These are phyloP conservation scores for Botryotinia globosa DNA, from an alignment of 2,329 filamentous ascomycete species.

Conservation along the genomic window DNA sequence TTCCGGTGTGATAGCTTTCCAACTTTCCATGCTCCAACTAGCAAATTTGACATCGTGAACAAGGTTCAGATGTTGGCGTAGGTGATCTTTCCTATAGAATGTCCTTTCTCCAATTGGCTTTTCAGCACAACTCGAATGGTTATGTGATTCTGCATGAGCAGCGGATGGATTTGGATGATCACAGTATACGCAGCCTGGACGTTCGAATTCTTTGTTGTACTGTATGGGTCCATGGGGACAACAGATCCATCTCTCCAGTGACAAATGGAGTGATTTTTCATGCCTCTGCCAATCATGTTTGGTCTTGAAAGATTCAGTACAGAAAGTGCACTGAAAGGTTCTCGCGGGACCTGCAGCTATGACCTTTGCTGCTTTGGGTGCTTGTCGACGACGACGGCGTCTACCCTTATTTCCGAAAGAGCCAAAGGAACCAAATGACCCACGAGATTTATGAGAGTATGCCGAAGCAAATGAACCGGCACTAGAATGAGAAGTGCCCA, in stretches of 20 bases:
- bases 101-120: slow-evolving; percentile 59
- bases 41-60: slow-evolving; percentile 59
- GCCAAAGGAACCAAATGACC: slow-evolving; percentile 46
- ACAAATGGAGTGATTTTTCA: slow-evolving; percentile 65
- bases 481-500: slow-evolving; percentile 60
- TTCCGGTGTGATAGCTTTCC: slow-evolving; percentile 58
- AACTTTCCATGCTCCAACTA: slow-evolving; percentile 63
- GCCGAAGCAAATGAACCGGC: slow-evolving; percentile 57
- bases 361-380: slow-evolving; percentile 44
- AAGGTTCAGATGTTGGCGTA: slow-evolving; percentile 63
- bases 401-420: slow-evolving; percentile 35
- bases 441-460: slow-evolving; percentile 56
- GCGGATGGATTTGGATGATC: slow-evolving; percentile 53
- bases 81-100: slow-evolving; percentile 64
- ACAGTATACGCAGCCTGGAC: slow-evolving; percentile 58
- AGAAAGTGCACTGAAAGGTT: slow-evolving; percentile 63
- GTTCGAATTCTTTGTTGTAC: slow-evolving; percentile 58
- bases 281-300: slow-evolving; percentile 71
- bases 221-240: slow-evolving; percentile 55
- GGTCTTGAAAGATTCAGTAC: slow-evolving; percentile 64
- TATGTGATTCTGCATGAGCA: slow-evolving; percentile 57
- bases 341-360: slow-evolving; percentile 44
- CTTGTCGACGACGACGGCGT: slow-evolving; percentile 35
- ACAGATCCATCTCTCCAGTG: slow-evolving; percentile 64
- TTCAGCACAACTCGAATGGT: slow-evolving; percentile 64